phyloP scores from a whole-genome alignment of 2,329 filamentous ascomycete species.

The Colletotrichum navitas region DNA sequence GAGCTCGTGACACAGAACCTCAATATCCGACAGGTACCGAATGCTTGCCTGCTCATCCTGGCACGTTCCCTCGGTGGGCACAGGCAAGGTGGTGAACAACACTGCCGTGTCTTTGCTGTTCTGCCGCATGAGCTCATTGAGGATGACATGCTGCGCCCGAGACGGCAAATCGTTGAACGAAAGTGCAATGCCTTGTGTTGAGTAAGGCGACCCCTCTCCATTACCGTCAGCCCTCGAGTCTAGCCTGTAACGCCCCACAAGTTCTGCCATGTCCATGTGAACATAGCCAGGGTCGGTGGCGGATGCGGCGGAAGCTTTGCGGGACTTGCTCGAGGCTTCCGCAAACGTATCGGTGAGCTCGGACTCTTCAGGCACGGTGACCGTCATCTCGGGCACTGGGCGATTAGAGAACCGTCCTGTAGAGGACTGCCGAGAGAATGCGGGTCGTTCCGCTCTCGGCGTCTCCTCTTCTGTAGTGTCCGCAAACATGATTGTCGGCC shows the following conservation, averaged over 20 bases:
- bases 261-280: slow-evolving; percentile 58
- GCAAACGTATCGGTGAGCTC: slow-evolving; percentile 75
- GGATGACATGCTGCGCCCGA: slow-evolving; percentile 85
- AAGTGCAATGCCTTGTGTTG: slow-evolving; percentile 74
- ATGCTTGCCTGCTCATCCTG: slow-evolving; percentile 77
- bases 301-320: slow-evolving; percentile 54
- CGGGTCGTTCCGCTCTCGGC: slow-evolving; percentile 53
- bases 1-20: slow-evolving; percentile 81
- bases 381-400: slow-evolving; percentile 70
- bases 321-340: slow-evolving; percentile 56
- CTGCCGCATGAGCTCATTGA: slow-evolving; percentile 84
- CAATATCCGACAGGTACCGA: slow-evolving; percentile 81
- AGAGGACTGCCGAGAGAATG: slow-evolving; percentile 60
- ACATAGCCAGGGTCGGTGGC: slow-evolving; percentile 51
- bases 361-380: slow-evolving; percentile 66
- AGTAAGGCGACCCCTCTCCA: slow-evolving; percentile 60
- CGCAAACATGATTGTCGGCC: slow-evolving; percentile 82
- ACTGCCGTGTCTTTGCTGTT: slow-evolving; percentile 80
- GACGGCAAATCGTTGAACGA: slow-evolving; percentile 90
- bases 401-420: slow-evolving; percentile 72
- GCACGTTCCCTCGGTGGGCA: slow-evolving; percentile 82
- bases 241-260: slow-evolving; percentile 57
- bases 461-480: slow-evolving; percentile 53
- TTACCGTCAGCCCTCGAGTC: slow-evolving; percentile 39
- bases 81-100: slow-evolving; percentile 85